phyloP scores from a whole-genome alignment of 2,329 filamentous ascomycete genomes.

The Aspergillus novoparasiticus region DNA sequence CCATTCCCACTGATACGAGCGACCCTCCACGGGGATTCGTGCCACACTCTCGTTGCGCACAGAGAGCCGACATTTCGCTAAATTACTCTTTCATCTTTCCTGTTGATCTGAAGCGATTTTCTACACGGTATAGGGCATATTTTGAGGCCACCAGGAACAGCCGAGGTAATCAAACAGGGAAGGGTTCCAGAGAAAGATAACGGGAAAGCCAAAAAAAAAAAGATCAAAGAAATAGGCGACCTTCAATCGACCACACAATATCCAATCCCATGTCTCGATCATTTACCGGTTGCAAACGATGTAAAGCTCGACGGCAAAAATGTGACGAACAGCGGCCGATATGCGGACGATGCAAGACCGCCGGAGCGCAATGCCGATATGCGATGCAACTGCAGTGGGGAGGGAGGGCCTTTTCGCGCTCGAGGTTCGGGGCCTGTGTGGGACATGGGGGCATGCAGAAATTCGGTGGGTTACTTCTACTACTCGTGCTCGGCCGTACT shows the following conservation, averaged over 20 bases:
- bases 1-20: slow-evolving; percentile 4
- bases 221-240: background rate
- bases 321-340: slow-evolving; percentile 47
- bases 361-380: slow-evolving; percentile 43
- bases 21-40: background rate
- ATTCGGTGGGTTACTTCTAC: slow-evolving; percentile 28
- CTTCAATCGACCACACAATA: slow-evolving; percentile 4
- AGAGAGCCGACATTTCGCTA: slow-evolving; percentile 1
- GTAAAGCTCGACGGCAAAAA: slow-evolving; percentile 49
- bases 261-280: slow-evolving; percentile 41
- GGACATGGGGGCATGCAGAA: slow-evolving; percentile 39
- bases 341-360: slow-evolving; percentile 44
- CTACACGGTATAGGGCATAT: background rate
- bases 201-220: slow-evolving; percentile 6
- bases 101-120: background rate
- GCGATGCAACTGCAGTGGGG: slow-evolving; percentile 47
- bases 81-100: background rate
- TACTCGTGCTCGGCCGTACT: background rate
- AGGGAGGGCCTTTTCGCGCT: slow-evolving; percentile 45
- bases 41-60: background rate
- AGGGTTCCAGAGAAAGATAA: background rate
- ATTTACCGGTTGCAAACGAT: slow-evolving; percentile 47
- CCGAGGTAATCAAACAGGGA: background rate
- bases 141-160: background rate
- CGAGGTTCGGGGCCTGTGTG: slow-evolving; percentile 40